Percentiles rank a stretch among this genome's conserved stretches.
These are phyloP conservation scores for Annulohypoxylon moriforme DNA, from an alignment of 495 filamentous ascomycete genomes.

Conservation along the genomic window DNA sequence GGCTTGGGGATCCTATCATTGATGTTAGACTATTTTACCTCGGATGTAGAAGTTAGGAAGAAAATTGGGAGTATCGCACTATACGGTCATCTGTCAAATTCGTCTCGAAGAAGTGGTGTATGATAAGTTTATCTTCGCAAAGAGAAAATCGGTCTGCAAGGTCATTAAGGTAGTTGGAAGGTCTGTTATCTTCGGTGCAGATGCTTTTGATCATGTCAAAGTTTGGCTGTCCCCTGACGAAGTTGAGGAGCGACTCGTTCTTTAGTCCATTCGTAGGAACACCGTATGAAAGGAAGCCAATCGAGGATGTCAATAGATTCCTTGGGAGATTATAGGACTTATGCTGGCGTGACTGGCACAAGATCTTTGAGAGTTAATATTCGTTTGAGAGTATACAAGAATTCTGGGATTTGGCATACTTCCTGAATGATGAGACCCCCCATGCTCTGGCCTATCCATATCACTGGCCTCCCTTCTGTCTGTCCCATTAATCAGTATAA, in stretches of 20 bases:
- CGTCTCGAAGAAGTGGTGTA: constrained; percentile 4
- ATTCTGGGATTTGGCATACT: neutral
- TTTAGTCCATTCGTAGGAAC: neutral
- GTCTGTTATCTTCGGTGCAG: neutral
- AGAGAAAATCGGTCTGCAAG: neutral
- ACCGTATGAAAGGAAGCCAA: constrained; percentile 1
- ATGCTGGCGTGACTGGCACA: neutral
- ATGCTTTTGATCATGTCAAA: constrained; percentile 11
- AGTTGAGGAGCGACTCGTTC: constrained; percentile 6
- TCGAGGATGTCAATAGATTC: neutral
- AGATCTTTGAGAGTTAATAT: neutral
- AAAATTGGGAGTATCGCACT: neutral
- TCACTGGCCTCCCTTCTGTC: neutral
- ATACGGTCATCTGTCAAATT: neutral
- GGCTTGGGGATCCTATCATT: neutral
- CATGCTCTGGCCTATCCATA: constrained; percentile 13
- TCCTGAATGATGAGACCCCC: constrained; percentile 1
- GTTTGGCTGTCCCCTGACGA: neutral
- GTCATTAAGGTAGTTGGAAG: neutral
- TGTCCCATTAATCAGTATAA: neutral
- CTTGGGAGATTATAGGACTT: neutral
- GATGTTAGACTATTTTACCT: neutral
- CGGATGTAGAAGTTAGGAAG: neutral
- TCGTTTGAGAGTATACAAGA: neutral
- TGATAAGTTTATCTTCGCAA: neutral